Evolutionary conservation across 2,329 filamentous ascomycete species (phyloP).

Genomic region (Endoconidiophora polonica): DNA sequence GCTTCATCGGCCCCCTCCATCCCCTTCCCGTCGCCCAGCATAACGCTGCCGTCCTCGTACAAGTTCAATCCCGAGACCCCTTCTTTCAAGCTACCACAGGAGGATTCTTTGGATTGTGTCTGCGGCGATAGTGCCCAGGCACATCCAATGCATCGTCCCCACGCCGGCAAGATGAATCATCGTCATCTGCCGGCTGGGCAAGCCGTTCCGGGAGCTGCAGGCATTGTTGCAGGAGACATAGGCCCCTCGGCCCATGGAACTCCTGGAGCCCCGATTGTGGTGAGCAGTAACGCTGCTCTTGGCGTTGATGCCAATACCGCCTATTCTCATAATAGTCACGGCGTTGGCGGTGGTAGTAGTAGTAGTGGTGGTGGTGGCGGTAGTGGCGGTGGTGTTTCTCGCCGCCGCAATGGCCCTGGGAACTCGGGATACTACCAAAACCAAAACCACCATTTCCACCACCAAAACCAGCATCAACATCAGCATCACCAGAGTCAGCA

Average conservation of each 20-base stretch:
- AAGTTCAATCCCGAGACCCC: conserved; percentile 13
- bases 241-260: conserved; percentile 15
- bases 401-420: conserved; percentile 15
- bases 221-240: conserved; percentile 8
- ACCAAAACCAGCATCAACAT: conserved; percentile 2
- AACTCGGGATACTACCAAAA: conserved; percentile 2
- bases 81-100: conserved; percentile 9
- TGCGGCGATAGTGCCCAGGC: conserved; percentile 13
- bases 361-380: conserved; percentile 23
- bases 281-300: conserved; percentile 3
- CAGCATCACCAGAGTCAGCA: conserved; percentile 19
- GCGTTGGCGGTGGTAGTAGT: neutral
- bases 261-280: conserved; percentile 4
- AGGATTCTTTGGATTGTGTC: conserved; percentile 12
- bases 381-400: conserved; percentile 23
- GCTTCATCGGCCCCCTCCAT: neutral
- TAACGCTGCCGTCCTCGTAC: conserved; percentile 11
- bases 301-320: conserved; percentile 15
- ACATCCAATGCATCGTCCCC: conserved; percentile 23
- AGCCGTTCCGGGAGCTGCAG: conserved; percentile 32
- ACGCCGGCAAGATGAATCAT: conserved; percentile 62
- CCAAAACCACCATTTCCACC: conserved; percentile 22
- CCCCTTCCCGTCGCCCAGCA: neutral
- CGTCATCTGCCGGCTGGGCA: conserved; percentile 65
- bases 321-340: conserved; percentile 17